A percentile compares a stretch with the other conserved stretches of the same genome.
phyloP scores from a whole-genome alignment of 1,139 yeast genomes.

The Protomyces inundatus region DNA sequence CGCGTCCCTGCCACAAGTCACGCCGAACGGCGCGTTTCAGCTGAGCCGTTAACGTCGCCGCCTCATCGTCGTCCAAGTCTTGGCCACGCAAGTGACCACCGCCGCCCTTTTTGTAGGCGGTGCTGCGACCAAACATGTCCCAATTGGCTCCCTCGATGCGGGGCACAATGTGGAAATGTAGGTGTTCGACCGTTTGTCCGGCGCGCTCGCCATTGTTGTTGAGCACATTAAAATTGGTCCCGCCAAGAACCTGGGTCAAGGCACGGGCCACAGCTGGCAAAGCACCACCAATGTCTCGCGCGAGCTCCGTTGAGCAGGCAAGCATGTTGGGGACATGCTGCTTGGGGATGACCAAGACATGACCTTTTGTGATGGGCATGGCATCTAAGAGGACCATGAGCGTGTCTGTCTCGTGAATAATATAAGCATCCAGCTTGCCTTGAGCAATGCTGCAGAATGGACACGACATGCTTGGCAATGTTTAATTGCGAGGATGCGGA shows the following conservation, averaged over 20 bases:
- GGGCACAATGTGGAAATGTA: constrained; percentile 93
- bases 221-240: constrained; percentile 78
- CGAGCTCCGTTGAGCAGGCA: constrained; percentile 81
- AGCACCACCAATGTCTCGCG: constrained; percentile 54
- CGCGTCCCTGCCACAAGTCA: constrained; percentile 1
- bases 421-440: constrained; percentile 3
- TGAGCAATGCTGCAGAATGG: constrained; percentile 15
- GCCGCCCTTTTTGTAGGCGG: neutral
- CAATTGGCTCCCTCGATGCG: constrained; percentile 50
- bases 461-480: neutral
- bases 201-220: constrained; percentile 89
- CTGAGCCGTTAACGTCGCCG: constrained; percentile 5
- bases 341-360: constrained; percentile 37
- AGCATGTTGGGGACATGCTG: constrained; percentile 88
- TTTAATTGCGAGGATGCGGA: too few species aligned
- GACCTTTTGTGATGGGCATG: constrained; percentile 19
- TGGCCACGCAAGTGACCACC: neutral
- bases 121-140: constrained; percentile 22
- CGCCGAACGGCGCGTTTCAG: constrained; percentile 11
- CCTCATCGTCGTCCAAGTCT: constrained; percentile 22
- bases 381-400: constrained; percentile 18
- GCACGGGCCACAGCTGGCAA: constrained; percentile 77
- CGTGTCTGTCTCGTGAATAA: constrained; percentile 5
- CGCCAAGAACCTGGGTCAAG: constrained; percentile 59
- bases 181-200: constrained; percentile 86